Evolutionary conservation across 2,329 filamentous ascomycete species (phyloP), one percentile per base, ranked within the genome.

Genomic region (Rhynchosporium agropyri): DNA sequence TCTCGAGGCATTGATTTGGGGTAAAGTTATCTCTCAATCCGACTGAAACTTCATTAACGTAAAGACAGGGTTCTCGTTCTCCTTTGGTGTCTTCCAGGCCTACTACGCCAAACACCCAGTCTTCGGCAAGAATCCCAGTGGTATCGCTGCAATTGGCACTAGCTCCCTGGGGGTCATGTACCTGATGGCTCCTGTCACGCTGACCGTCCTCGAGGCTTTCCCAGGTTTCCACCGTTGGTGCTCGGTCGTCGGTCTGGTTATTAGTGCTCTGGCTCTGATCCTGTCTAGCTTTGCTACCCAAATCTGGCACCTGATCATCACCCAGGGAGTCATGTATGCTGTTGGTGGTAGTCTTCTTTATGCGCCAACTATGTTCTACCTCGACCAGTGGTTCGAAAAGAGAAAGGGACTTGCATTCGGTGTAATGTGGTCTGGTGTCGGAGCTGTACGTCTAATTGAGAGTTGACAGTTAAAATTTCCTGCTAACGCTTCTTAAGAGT

Each of bases 1-100:
- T 54, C 76, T 85, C 10, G 83, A 86, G 63, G 77, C 79, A 29
- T 72, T 83, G 20, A 76, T 84, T 31, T 85, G 81, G 82, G 81
- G 81, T 81, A 67, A 20, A 65, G 74, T 65, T 26, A 12, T 40
- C 46, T 29, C 46, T 36, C 15, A 46, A 46, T 56, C 5, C 33
- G 4, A 10, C 46, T 13, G 42, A 26, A 12, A 3, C 40, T 26
- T 6, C 13, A 29, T 26, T 46, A 13, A 15, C 48, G 12, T 62
- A 38, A 62, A 13, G 65, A 9, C 36, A 76, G 74, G 74, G 4
- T 77, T 75, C 65, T 71, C 74, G 0, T 76, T 75, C 61, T 75
- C 75, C 7, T 78, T 76, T 61, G 76, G 76, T 33, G 74, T 80
- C 10, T 80, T 80, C 54, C 77, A 81, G 68, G 74, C 78, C 43